Evolutionary conservation across 106 monocot species (phyloP).

Genomic region (Apostasia shenzhenica): DNA sequence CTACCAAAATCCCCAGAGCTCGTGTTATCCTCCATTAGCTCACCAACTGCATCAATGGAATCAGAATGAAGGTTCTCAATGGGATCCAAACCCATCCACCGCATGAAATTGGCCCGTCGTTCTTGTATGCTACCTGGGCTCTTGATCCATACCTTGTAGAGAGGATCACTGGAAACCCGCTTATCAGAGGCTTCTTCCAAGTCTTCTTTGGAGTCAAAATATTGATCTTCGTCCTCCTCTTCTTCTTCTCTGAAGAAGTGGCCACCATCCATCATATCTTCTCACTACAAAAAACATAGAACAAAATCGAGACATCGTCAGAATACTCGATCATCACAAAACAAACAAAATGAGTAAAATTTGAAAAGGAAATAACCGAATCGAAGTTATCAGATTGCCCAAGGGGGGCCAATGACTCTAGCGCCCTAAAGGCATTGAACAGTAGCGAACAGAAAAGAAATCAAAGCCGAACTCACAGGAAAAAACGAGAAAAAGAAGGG

Average conservation of each 20-base stretch:
- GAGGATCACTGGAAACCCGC: conserved; percentile 9
- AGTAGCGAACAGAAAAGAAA: too few relatives aligned
- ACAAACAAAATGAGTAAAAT: too few relatives aligned
- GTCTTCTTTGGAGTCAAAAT: conserved; percentile 76
- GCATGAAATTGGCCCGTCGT: conserved; percentile 40
- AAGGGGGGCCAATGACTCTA: too few relatives aligned
- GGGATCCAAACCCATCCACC: conserved; percentile 40
- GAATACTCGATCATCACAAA: too few relatives aligned
- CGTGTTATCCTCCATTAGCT: background rate
- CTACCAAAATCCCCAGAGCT: background rate
- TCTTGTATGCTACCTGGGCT: conserved; percentile 38
- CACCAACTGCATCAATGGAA: background rate
- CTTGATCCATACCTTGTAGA: conserved; percentile 19
- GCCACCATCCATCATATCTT: conserved; percentile 13
- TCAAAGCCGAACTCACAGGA: too few relatives aligned
- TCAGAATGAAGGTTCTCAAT: conserved; percentile 2
- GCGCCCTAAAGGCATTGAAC: too few relatives aligned
- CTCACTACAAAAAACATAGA: conserved; percentile 17
- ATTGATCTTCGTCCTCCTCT: conserved; percentile 55
- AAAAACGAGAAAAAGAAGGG: too few relatives aligned
- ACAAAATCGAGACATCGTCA: background rate
- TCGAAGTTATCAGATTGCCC: too few relatives aligned
- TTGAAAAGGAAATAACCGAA: too few relatives aligned
- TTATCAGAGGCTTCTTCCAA: conserved; percentile 18
- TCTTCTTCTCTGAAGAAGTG: conserved; percentile 18